These are phyloP conservation scores for Cocos nucifera DNA, from an alignment of 176 grass and related monocot genomes.

Conservation along the genomic window DNA sequence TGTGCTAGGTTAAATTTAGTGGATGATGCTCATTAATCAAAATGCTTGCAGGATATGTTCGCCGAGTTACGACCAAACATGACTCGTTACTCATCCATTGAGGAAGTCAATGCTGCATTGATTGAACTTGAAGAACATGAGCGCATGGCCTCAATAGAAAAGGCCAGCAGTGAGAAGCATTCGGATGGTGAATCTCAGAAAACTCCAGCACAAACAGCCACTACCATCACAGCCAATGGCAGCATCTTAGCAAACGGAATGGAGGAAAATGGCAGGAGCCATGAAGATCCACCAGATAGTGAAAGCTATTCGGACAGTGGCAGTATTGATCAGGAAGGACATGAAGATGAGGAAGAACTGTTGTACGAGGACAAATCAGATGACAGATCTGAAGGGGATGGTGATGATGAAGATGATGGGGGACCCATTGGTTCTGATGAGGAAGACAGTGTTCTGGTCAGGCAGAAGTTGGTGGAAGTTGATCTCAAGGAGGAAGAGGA, in stretches of 20 bases:
- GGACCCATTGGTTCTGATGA: constrained; percentile 77
- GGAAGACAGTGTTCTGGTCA: constrained; percentile 70
- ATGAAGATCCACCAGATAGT: constrained; percentile 54
- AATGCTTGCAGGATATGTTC: constrained; percentile 71
- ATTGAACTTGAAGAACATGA: constrained; percentile 82
- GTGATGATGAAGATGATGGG: constrained; percentile 74
- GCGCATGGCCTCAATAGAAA: constrained; percentile 39
- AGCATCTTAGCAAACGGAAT: constrained; percentile 42
- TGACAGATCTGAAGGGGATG: constrained; percentile 75
- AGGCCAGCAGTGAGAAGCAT: constrained; percentile 48
- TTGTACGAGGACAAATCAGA: constrained; percentile 74
- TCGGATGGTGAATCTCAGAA: constrained; percentile 56
- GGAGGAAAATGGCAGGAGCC: constrained; percentile 51
- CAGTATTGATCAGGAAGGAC: constrained; percentile 43
- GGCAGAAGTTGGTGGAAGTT: constrained; percentile 68
- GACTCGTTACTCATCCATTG: constrained; percentile 74
- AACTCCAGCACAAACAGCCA: constrained; percentile 23
- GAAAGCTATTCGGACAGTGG: constrained; percentile 89
- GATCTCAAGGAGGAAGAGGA: constrained; percentile 94
- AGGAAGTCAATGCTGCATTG: constrained; percentile 72
- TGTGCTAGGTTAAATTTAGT: no score
- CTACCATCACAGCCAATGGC: constrained; percentile 31
- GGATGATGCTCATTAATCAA: no score
- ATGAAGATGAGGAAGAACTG: constrained; percentile 80
- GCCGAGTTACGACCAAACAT: constrained; percentile 73